These are phyloP conservation scores for Pichia sp. DNA, from an alignment of 1,139 yeast species.

Conservation along the genomic window DNA sequence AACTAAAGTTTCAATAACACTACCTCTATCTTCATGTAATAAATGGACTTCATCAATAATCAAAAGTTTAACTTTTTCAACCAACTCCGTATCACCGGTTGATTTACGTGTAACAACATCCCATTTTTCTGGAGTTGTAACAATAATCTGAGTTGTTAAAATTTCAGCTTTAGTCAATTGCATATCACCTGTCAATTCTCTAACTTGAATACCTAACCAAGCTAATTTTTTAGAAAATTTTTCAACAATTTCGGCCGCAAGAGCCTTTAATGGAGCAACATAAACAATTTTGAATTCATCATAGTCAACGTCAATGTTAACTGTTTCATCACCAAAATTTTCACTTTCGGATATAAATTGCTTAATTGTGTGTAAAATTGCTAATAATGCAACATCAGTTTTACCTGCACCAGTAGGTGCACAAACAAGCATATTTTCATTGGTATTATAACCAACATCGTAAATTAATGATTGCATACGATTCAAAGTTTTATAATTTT, in stretches of 20 bases:
- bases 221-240: conserved; percentile 72
- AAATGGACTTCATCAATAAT: conserved; percentile 96
- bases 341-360: conserved; percentile 49
- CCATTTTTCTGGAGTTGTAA: conserved; percentile 98
- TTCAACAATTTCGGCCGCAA: conserved; percentile 96
- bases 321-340: conserved; percentile 37
- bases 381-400: conserved; percentile 88
- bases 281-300: conserved; percentile 87
- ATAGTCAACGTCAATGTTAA: conserved; percentile 59
- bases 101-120: conserved; percentile 93
- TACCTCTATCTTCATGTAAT: conserved; percentile 96
- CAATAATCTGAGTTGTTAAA: conserved; percentile 79
- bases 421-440: conserved; percentile 93
- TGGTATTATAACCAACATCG: conserved; percentile 88
- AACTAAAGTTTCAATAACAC: conserved; percentile 91
- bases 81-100: conserved; percentile 77
- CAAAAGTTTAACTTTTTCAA: conserved; percentile 73
- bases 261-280: conserved; percentile 93
- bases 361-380: conserved; percentile 76
- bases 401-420: conserved; percentile 99
- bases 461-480: conserved; percentile 88
- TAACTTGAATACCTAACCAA: conserved; percentile 80
- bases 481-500: conserved; percentile 69
- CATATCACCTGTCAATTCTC: conserved; percentile 97
- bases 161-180: conserved; percentile 84